Evolutionary conservation across 441 rosid species (phyloP).

Genomic region (Codiaeum variegatum): DNA sequence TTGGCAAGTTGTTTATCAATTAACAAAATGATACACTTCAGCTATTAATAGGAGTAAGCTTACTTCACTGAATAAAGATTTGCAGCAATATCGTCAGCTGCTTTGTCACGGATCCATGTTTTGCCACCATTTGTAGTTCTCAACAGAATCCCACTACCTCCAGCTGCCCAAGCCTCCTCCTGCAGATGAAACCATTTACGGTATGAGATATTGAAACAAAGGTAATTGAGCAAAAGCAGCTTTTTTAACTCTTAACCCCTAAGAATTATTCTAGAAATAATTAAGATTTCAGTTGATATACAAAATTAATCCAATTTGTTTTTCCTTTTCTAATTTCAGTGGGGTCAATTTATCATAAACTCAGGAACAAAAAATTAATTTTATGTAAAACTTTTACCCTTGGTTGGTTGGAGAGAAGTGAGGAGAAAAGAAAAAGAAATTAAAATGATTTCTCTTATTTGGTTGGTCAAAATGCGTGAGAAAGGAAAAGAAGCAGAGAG

Average conservation of each 20-base stretch:
- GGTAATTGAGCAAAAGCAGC: neutral
- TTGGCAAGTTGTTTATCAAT: neutral
- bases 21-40: neutral
- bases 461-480: no score
- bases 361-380: no score
- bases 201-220: neutral
- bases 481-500: no score
- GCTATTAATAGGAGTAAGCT: constrained; percentile 23
- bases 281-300: no score
- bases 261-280: neutral
- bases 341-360: no score
- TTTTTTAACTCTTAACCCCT: no score
- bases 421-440: no score
- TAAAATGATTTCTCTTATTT: no score
- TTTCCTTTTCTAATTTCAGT: no score
- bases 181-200: constrained; percentile 20
- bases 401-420: no score
- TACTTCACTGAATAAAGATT: constrained; percentile 90
- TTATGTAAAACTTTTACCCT: no score
- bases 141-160: constrained; percentile 84
- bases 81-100: constrained; percentile 92
- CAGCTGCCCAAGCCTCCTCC: constrained; percentile 99
- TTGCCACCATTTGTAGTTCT: constrained; percentile 91
- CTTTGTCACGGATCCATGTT: constrained; percentile 89
- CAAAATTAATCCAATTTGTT: no score